Conservation (phyloP, 2,329 filamentous ascomycete species). For the Ophidiomyces ophidiicola region DNA sequence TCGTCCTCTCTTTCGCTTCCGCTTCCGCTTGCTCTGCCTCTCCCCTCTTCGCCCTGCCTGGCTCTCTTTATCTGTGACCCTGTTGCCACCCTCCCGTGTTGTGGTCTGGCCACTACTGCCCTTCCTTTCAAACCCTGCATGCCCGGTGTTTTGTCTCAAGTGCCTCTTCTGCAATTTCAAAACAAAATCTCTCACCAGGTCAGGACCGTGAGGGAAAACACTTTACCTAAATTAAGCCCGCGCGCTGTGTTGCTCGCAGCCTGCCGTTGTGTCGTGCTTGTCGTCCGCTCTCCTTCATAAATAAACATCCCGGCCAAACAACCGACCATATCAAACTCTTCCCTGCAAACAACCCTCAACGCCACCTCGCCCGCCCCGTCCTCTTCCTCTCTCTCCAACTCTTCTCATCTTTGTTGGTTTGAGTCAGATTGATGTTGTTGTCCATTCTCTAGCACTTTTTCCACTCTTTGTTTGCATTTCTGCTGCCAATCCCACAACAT, state of each 20-base stretch:
- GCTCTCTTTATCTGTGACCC: conserved; percentile 2
- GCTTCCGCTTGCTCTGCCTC: not conserved
- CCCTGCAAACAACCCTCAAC: not conserved
- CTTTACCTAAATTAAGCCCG: conserved; percentile 1
- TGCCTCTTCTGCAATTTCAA: not conserved
- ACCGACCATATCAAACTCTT: conserved; percentile 1
- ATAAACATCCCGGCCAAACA: conserved; percentile 7
- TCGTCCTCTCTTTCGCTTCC: not conserved
- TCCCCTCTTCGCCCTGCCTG: not conserved
- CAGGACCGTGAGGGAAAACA: not conserved
- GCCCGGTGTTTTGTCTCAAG: not conserved
- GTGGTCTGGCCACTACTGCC: conserved; percentile 2
- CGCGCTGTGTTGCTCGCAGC: too few relatives aligned
- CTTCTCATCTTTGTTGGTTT: not conserved
- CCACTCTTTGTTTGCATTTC: not conserved
- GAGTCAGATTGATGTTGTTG: conserved; percentile 7
- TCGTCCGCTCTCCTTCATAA: too few relatives aligned
- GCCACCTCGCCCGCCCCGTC: not conserved
- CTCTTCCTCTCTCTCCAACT: not conserved
- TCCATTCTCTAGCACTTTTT: conserved; percentile 5
- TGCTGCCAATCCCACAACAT: not conserved
- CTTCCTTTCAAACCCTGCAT: not conserved
- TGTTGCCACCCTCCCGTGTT: conserved; percentile 2
- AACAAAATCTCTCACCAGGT: not conserved
- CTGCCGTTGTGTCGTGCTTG: too few relatives aligned